Evolutionary conservation across 2,329 filamentous ascomycete species (phyloP).

Genomic region (Claviceps pazoutovae): DNA sequence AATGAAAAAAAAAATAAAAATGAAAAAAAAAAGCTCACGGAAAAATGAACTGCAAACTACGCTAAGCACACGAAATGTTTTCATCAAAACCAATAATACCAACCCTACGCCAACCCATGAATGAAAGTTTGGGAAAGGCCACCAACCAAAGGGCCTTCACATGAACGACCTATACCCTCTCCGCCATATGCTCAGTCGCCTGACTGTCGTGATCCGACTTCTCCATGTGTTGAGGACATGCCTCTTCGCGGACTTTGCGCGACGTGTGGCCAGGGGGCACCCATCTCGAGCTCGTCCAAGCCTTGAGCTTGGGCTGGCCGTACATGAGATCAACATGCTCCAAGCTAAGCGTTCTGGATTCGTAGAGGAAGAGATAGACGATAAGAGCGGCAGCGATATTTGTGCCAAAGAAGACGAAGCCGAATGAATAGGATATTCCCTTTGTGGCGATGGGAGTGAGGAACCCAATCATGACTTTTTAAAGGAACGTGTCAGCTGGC

Average conservation of each 20-base stretch:
- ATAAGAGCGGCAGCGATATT: constrained; percentile 43
- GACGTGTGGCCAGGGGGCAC: constrained; percentile 30
- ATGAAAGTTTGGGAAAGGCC: too few relatives aligned
- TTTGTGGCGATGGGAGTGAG: constrained; percentile 52
- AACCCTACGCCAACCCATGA: too few relatives aligned
- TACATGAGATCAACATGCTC: constrained; percentile 64
- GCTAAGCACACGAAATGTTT: too few relatives aligned
- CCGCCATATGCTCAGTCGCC: constrained; percentile 2
- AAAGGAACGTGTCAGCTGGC: too few relatives aligned
- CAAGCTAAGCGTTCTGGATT: constrained; percentile 49
- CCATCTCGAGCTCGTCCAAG: constrained; percentile 46
- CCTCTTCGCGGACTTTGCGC: constrained; percentile 21
- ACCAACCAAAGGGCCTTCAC: too few relatives aligned
- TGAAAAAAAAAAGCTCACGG: too few relatives aligned
- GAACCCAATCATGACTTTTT: constrained; percentile 45
- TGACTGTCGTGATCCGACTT: constrained; percentile 6
- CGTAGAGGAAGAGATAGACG: constrained; percentile 58
- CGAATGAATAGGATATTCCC: constrained; percentile 48
- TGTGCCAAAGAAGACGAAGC: constrained; percentile 52
- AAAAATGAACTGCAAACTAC: too few relatives aligned
- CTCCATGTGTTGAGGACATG: constrained; percentile 2
- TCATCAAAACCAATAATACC: too few relatives aligned
- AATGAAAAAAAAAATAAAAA: too few relatives aligned
- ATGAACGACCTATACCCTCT: neutral
- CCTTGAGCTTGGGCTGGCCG: constrained; percentile 40